Percentiles rank a stretch among this genome's conserved stretches.
Conservation (phyloP, 805 yeast species). For the Nakazawaea pomicola region DNA sequence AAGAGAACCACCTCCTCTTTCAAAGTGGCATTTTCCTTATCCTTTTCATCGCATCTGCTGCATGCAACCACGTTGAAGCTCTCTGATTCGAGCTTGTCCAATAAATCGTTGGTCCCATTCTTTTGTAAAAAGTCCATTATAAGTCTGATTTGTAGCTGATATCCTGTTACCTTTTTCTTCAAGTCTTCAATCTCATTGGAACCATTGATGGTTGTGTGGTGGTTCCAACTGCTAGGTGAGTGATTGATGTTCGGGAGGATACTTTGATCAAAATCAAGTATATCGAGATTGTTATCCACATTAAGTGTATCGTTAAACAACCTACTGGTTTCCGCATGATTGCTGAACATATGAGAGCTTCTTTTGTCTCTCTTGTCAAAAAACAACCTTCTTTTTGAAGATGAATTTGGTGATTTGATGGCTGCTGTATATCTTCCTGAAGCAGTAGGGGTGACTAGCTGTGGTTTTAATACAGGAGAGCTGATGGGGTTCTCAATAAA, state of each 20-base stretch:
- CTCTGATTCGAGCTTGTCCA: slow-evolving; percentile 7
- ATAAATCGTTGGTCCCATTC: slow-evolving; percentile 13
- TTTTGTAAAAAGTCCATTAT: slow-evolving; percentile 25
- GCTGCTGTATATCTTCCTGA: no score
- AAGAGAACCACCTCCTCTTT: slow-evolving; percentile 2
- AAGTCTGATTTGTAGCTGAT: slow-evolving; percentile 27
- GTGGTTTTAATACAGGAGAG: slow-evolving; percentile 1
- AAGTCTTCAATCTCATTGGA: slow-evolving; percentile 21
- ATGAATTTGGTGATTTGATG: slow-evolving; percentile 8
- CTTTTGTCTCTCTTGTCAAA: slow-evolving; percentile 16
- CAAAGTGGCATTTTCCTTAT: slow-evolving; percentile 3
- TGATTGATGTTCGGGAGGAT: slow-evolving; percentile 15
- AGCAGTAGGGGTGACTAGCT: no score
- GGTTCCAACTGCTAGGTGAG: slow-evolving; percentile 13
- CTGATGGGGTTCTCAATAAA: slow-evolving; percentile 8
- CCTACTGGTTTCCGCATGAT: slow-evolving; percentile 2
- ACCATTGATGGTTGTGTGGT: not conserved
- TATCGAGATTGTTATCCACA: slow-evolving; percentile 8
- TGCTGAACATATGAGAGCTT: slow-evolving; percentile 16
- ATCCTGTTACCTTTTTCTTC: slow-evolving; percentile 27
- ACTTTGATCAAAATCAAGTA: slow-evolving; percentile 13
- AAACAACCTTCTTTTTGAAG: slow-evolving; percentile 1
- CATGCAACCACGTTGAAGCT: slow-evolving; percentile 5
- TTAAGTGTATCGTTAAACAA: slow-evolving; percentile 3
- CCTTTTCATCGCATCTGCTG: slow-evolving; percentile 7